phyloP scores from a whole-genome alignment of 1,139 yeast genomes.

The Kodamaea anthophila region DNA sequence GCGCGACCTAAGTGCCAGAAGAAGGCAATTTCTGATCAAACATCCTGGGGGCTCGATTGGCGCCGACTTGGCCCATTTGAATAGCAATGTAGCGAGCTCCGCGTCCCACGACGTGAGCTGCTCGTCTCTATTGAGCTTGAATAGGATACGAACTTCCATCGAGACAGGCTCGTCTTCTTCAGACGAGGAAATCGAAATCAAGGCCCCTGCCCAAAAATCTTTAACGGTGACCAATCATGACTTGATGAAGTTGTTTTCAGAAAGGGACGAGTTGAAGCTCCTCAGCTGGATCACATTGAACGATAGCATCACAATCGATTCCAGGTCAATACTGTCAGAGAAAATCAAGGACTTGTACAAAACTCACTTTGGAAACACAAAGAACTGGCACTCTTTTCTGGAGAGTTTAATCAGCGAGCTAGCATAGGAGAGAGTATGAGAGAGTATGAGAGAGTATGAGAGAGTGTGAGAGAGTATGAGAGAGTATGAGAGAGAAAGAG shows the following conservation, averaged over 20 bases:
- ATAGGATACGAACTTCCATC: constrained; percentile 18
- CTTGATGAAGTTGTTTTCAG: constrained; percentile 5
- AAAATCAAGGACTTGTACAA: constrained; percentile 17
- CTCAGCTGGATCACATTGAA: constrained; percentile 26
- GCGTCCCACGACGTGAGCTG: constrained; percentile 20
- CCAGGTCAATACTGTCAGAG: too few relatives aligned
- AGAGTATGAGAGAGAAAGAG: too few relatives aligned
- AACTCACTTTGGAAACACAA: constrained; percentile 2
- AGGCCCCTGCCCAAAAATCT: constrained; percentile 1
- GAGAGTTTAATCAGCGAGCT: constrained; percentile 1
- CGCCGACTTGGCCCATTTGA: constrained; percentile 35
- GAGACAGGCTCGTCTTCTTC: constrained; percentile 16
- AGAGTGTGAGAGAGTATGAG: too few relatives aligned
- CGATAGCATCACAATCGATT: too few relatives aligned
- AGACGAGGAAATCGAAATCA: constrained; percentile 16
- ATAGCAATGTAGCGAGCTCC: neutral
- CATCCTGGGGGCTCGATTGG: constrained; percentile 96
- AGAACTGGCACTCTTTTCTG: constrained; percentile 5
- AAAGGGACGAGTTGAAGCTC: constrained; percentile 17
- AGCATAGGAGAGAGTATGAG: neutral
- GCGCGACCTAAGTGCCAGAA: constrained; percentile 48
- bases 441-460: too few relatives aligned
- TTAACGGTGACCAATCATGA: constrained; percentile 7
- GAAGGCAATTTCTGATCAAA: constrained; percentile 53
- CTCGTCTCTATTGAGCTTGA: constrained; percentile 26